Evolutionary conservation across 1,284 basidiomycete species (phyloP), one percentile per base, ranked within the genome.

Genomic region (Boletus subluridellus): DNA sequence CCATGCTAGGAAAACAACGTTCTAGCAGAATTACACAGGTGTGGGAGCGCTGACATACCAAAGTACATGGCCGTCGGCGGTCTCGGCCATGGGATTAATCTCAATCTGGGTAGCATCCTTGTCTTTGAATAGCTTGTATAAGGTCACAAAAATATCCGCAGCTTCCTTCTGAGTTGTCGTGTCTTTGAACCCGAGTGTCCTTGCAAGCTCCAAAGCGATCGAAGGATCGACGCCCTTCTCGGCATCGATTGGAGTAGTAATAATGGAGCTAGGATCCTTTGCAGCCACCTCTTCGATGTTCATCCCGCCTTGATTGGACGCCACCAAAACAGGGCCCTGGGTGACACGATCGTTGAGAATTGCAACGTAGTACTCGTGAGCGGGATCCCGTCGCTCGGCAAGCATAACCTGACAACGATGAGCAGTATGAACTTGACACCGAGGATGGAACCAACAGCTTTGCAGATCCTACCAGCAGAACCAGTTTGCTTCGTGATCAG

Each of bases 281-380:
- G 92, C 92, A n/a, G 97, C 97, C 52, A 99, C 97, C 71, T 99
- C 97, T 77, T 99, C 97, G 72, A 99, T 99, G 80, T 95, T 97
- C 93, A 96, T 96, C 58, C 94, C 94, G 60, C 94, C 94, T 74
- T 98, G 95, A 55, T 85, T 84, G 45, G 97, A 99, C 26, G 91
- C 91, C 61, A 99, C 95, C 57, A 99, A 83, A 30, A 98, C 96
- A 52, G 95, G 93, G 15, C 92, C 87, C 66, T 95, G 90, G 15
- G 89, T 81, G 37, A 84, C 85, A 67, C 97, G 94, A 81, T 99
- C 97, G 74, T 98, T 98, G 60, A 99, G 85, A 49, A 99, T 85
- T 35, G 97, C 97, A 55, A 96, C 91, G 73, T 99, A 99, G 82
- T 99, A 99, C 76, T 99, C 97, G 75, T 99, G 96, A 52, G 87